Evolutionary conservation across 805 yeast species (phyloP).

Genomic region (Kazachstania psychrophila): DNA sequence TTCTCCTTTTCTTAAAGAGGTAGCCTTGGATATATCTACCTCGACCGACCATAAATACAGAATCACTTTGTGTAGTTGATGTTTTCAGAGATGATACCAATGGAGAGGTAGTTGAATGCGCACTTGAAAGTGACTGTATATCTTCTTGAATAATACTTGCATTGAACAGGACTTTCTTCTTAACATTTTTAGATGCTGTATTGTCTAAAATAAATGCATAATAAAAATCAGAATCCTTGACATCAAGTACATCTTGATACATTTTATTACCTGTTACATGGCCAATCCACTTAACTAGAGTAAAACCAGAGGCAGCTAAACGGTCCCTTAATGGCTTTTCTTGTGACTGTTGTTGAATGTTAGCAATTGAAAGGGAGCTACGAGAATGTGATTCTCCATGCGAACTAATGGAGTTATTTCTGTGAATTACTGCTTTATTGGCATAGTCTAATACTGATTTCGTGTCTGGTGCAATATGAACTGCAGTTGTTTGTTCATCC

Average conservation of each 20-base stretch:
- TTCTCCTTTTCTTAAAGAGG: conserved; percentile 70
- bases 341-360: conserved; percentile 30
- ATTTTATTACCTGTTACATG: conserved; percentile 51
- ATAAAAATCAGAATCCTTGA: conserved; percentile 55
- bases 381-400: conserved; percentile 5
- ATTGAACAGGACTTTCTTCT: conserved; percentile 70
- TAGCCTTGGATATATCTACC: conserved; percentile 73
- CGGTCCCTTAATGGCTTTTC: conserved; percentile 47
- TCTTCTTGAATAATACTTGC: conserved; percentile 31
- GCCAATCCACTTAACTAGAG: conserved; percentile 45
- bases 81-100: conserved; percentile 9
- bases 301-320: conserved; percentile 45
- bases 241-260: conserved; percentile 53
- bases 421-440: conserved; percentile 13
- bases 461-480: conserved; percentile 28
- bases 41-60: conserved; percentile 27
- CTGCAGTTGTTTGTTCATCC: conserved; percentile 14
- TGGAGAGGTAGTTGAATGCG: conserved; percentile 11
- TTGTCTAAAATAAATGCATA: conserved; percentile 85
- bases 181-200: conserved; percentile 75
- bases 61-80: conserved; percentile 13
- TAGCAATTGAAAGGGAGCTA: conserved; percentile 5
- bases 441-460: conserved; percentile 22
- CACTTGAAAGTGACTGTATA: conserved; percentile 9
- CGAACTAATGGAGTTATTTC: conserved; percentile 12